Evolutionary conservation across 176 grass and related monocot species (phyloP).

Genomic region (Puya raimondii): DNA sequence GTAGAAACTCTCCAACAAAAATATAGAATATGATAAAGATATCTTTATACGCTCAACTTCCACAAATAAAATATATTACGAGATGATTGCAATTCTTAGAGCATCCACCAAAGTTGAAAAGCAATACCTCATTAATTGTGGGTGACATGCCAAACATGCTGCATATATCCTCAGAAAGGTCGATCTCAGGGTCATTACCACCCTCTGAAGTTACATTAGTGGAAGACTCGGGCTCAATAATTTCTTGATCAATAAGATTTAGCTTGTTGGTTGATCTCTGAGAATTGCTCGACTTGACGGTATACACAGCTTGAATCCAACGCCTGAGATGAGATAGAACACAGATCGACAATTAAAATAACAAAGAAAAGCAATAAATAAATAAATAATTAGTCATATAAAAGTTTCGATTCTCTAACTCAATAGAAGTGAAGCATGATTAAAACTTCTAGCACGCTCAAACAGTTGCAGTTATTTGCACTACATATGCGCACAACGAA

Average conservation of each 20-base stretch:
- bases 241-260: slow-evolving; percentile 24
- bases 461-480: neutral
- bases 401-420: too few species aligned
- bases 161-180: slow-evolving; percentile 53
- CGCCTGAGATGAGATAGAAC: slow-evolving; percentile 28
- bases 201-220: slow-evolving; percentile 20
- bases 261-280: slow-evolving; percentile 13
- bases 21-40: too few species aligned
- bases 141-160: slow-evolving; percentile 51
- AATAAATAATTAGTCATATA: too few species aligned
- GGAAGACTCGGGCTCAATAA: slow-evolving; percentile 20
- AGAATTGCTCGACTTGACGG: slow-evolving; percentile 17
- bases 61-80: neutral
- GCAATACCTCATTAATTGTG: slow-evolving; percentile 62
- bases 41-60: neutral
- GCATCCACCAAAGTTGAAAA: neutral
- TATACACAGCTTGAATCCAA: slow-evolving; percentile 92
- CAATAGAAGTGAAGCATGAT: neutral
- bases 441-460: neutral
- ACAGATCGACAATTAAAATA: neutral
- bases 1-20: too few species aligned
- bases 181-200: slow-evolving; percentile 42
- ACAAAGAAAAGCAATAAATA: slow-evolving; percentile 12
- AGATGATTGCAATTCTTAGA: neutral
- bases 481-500: too few species aligned